These are phyloP conservation scores for Ganoderma multipileum DNA, from an alignment of 1,284 basidiomycete genomes.

Conservation along the genomic window DNA sequence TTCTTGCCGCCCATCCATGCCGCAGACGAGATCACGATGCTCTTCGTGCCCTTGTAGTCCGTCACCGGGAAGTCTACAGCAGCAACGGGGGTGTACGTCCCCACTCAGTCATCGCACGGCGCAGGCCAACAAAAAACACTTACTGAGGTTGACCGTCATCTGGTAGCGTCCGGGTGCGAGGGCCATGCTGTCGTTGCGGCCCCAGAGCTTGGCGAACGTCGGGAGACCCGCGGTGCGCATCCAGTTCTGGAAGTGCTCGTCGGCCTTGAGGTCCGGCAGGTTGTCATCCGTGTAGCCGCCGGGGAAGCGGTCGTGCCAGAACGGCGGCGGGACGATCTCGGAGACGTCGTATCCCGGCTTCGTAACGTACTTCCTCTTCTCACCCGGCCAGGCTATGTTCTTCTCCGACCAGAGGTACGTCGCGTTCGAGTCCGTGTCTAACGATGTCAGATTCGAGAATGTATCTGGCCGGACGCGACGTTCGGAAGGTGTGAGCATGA, in stretches of 20 bases:
- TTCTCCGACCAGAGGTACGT: constrained; percentile 82
- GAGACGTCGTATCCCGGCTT: constrained; percentile 65
- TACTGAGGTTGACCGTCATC: constrained; percentile 85
- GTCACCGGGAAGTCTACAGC: constrained; percentile 89
- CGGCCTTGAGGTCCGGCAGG: constrained; percentile 74
- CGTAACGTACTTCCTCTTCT: constrained; percentile 86
- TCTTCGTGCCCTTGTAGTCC: constrained; percentile 94
- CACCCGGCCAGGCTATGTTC: constrained; percentile 95
- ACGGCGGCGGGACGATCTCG: constrained; percentile 90
- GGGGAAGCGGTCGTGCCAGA: constrained; percentile 82
- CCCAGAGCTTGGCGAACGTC: constrained; percentile 95
- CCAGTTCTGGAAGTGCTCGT: constrained; percentile 99
- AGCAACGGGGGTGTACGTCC: constrained; percentile 1
- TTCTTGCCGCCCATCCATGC: constrained; percentile 99
- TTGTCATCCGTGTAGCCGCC: constrained; percentile 74
- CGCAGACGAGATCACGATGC: constrained; percentile 95
- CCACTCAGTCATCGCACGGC: neutral
- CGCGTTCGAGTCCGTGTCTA: constrained; percentile 45
- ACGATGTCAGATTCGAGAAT: constrained; percentile 70
- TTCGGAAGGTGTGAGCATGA: neutral
- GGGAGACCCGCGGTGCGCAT: constrained; percentile 98
- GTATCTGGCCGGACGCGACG: constrained; percentile 64
- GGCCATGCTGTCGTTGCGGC: constrained; percentile 83
- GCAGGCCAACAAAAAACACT: constrained; percentile 38
- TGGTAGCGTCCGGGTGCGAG: constrained; percentile 83